Evolutionary conservation across 768 basidiomycete genomes (phyloP), one percentile per base, ranked within the genome.

Genomic region (Suillus subalutaceus): DNA sequence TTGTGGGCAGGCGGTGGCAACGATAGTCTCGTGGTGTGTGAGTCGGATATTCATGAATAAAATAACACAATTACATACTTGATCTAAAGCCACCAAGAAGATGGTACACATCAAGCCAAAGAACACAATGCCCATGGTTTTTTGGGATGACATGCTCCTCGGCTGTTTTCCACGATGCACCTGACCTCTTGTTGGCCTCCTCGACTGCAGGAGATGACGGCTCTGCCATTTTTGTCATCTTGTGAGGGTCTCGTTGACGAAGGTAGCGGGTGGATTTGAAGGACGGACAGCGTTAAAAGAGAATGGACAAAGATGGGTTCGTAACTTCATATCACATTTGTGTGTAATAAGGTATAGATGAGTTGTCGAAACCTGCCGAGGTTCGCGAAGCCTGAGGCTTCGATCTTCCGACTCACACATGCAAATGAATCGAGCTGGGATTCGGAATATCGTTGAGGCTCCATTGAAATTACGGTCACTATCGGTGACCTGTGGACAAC

Each of bases 1-100:
- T 85, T 1, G 84, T 85, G 2, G 85, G 85, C 16, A 86, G 5
- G 85, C 84, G 15, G 83, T 85, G 0, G 83, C 76, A 4, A 84
- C 82, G 58, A 83, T 81, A 9, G 81, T 82, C 81, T 83, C 26
- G 26, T 4, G 18, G 12, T 60, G 7, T 43, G 26, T 13, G 6
- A 26, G 9, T 32, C 26, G 20, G 10, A 30, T 20, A 30, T 30
- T 18, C 16, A 15, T 5, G 9, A 30, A 52, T 9, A 46, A 23
- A 61, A 52, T 37, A 37, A 13, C 18, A 62, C 12, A 20, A 20
- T 23, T 30, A 63, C 65, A 63, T 53, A 80, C 81, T 75, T 82
- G 83, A 68, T 86, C 85, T 38, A 86, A 72, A 10, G 85, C 84
- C 1, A 85, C 82, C 35, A 83, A 71, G 72, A 84, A 84, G 9